These are phyloP conservation scores for Furcasterigmium sp. DNA, from an alignment of 2,329 filamentous ascomycete species.

Conservation along the genomic window DNA sequence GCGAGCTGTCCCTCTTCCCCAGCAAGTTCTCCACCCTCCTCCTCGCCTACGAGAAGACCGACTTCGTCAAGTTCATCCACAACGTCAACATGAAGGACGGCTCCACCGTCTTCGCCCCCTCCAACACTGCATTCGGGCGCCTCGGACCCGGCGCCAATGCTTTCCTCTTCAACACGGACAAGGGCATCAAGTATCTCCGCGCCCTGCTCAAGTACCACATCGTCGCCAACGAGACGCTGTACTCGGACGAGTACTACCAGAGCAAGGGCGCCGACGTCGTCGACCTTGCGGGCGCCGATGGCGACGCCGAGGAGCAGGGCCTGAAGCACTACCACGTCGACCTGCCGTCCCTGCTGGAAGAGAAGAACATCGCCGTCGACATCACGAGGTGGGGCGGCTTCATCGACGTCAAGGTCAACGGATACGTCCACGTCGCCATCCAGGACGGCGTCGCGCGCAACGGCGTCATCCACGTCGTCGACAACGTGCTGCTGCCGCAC, in stretches of 20 bases:
- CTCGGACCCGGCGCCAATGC: slow-evolving; percentile 71
- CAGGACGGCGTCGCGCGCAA: slow-evolving; percentile 70
- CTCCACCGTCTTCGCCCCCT: slow-evolving; percentile 75
- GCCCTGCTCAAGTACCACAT: slow-evolving; percentile 78
- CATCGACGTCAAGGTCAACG: slow-evolving; percentile 71
- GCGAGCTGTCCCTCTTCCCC: slow-evolving; percentile 59
- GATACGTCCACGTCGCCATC: slow-evolving; percentile 58
- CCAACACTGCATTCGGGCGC: slow-evolving; percentile 72
- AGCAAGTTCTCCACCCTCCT: slow-evolving; percentile 72
- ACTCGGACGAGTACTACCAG: slow-evolving; percentile 76
- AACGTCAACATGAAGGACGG: slow-evolving; percentile 50
- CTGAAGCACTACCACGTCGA: slow-evolving; percentile 60
- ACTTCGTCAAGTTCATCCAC: slow-evolving; percentile 57
- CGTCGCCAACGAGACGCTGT: slow-evolving; percentile 68
- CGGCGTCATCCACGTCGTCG: slow-evolving; percentile 76
- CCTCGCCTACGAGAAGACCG: slow-evolving; percentile 69
- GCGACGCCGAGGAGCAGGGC: slow-evolving; percentile 21
- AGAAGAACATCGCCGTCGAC: slow-evolving; percentile 64
- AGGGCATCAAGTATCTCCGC: slow-evolving; percentile 69
- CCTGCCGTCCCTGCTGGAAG: slow-evolving; percentile 65
- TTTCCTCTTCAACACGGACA: slow-evolving; percentile 75
- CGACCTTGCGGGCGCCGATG: slow-evolving; percentile 18
- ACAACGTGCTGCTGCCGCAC: slow-evolving; percentile 71
- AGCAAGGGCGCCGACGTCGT: slow-evolving; percentile 16
- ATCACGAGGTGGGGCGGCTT: slow-evolving; percentile 63